phyloP scores from a whole-genome alignment of 352 stramenopile species.

The Phytophthora cryptogea region DNA sequence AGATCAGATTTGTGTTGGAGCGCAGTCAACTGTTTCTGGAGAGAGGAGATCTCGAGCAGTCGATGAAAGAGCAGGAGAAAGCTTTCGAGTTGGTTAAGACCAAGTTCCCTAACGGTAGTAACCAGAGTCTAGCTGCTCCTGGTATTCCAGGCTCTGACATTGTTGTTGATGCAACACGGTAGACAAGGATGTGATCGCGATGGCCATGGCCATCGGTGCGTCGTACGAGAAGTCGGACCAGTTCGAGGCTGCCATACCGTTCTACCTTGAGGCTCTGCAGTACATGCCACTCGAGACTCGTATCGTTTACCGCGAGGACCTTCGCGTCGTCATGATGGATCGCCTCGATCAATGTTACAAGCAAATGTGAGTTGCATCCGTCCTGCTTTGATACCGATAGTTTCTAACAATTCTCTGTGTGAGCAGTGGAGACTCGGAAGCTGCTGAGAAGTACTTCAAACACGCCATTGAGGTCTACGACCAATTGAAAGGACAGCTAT shows the following conservation, averaged over 20 bases:
- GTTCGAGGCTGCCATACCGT: constrained; percentile 41
- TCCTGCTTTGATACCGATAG: neutral
- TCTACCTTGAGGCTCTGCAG: constrained; percentile 60
- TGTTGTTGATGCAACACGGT: neutral
- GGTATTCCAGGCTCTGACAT: neutral
- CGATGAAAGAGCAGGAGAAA: constrained; percentile 12
- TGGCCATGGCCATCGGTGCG: constrained; percentile 61
- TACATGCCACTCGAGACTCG: constrained; percentile 24
- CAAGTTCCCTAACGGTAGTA: constrained; percentile 19
- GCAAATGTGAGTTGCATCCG: constrained; percentile 25
- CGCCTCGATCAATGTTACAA: constrained; percentile 74
- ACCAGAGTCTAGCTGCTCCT: neutral
- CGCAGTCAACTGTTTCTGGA: constrained; percentile 18
- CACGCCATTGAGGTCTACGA: constrained; percentile 31
- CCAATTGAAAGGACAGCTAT: constrained; percentile 20
- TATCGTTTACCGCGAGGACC: constrained; percentile 27
- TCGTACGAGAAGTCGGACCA: constrained; percentile 62
- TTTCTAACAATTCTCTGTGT: neutral
- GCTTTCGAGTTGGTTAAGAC: constrained; percentile 20
- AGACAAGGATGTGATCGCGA: constrained; percentile 66
- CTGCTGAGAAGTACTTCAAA: constrained; percentile 28
- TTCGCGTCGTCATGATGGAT: constrained; percentile 55
- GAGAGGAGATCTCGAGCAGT: constrained; percentile 19
- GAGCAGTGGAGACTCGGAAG: constrained; percentile 7
- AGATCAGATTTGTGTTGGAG: constrained; percentile 17